These are phyloP conservation scores for Rhizopus sp. DNA, from an alignment of 371 early-diverging fungal genomes.

Conservation along the genomic window DNA sequence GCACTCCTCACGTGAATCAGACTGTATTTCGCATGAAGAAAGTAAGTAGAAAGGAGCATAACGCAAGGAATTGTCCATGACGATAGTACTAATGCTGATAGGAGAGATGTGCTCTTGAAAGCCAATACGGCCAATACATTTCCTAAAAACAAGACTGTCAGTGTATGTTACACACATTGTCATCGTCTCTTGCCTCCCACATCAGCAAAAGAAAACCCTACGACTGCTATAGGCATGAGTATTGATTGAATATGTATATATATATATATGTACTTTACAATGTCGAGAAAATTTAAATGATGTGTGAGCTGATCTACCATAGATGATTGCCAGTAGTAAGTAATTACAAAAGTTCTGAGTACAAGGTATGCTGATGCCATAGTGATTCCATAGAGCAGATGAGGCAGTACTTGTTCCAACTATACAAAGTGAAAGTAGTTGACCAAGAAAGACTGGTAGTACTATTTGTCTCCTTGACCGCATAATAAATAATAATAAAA, in stretches of 20 bases:
- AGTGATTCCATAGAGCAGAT: conserved; percentile 43
- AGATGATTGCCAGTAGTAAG: conserved; percentile 28
- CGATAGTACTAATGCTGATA: conserved; percentile 41
- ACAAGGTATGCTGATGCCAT: conserved; percentile 40
- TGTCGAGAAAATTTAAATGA: conserved; percentile 11
- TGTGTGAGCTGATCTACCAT: conserved; percentile 14
- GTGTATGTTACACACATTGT: background rate
- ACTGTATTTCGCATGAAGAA: conserved; percentile 30
- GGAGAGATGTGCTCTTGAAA: conserved; percentile 45
- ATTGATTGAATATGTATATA: background rate
- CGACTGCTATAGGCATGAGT: conserved; percentile 17
- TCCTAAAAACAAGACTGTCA: conserved; percentile 15
- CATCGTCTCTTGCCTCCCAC: conserved; percentile 35
- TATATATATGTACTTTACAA: conserved; percentile 18
- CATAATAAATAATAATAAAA: conserved; percentile 2
- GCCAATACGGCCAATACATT: conserved; percentile 47
- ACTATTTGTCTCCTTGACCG: conserved; percentile 5
- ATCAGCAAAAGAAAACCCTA: conserved; percentile 48
- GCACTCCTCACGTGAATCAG: conserved; percentile 33
- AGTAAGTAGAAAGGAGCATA: conserved; percentile 38
- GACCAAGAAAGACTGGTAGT: conserved; percentile 30
- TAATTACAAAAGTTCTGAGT: conserved; percentile 44
- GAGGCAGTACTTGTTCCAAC: conserved; percentile 46
- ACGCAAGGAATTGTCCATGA: conserved; percentile 52
- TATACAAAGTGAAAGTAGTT: conserved; percentile 47